Conservation (phyloP, 208 protist genomes). For the Strigomonas galati region DNA sequence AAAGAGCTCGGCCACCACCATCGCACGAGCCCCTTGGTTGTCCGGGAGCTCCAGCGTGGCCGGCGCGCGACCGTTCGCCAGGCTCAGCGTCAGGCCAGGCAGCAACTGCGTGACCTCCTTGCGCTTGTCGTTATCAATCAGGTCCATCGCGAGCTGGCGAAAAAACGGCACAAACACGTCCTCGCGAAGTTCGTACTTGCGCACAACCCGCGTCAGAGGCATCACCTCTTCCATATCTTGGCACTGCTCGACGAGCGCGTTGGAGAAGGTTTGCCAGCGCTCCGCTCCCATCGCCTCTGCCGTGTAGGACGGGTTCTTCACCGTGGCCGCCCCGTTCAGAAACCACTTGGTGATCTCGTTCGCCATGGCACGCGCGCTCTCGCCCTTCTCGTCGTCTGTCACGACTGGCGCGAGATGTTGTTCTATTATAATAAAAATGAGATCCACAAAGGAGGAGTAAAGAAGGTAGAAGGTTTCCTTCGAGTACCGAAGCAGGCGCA, state of each 20-base stretch:
- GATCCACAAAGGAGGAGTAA: conserved; percentile 76
- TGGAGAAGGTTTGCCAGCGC: conserved; percentile 11
- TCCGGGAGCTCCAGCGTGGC: conserved; percentile 48
- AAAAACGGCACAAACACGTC: conserved; percentile 67
- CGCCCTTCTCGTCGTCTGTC: neutral
- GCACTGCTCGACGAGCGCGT: conserved; percentile 40
- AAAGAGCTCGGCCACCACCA: conserved; percentile 58
- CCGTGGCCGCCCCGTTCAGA: conserved; percentile 46
- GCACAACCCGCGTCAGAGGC: conserved; percentile 53
- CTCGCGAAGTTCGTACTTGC: conserved; percentile 44
- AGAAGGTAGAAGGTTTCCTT: conserved; percentile 57
- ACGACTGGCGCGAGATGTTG: conserved; percentile 39
- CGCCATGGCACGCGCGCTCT: conserved; percentile 9
- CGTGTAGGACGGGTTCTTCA: conserved; percentile 45
- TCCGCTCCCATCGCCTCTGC: conserved; percentile 55
- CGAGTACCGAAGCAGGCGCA: conserved; percentile 49
- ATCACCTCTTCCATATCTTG: conserved; percentile 54
- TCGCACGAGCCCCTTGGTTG: conserved; percentile 41
- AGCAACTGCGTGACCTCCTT: conserved; percentile 43
- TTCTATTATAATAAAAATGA: conserved; percentile 44
- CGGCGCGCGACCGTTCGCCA: conserved; percentile 77
- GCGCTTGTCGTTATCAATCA: conserved; percentile 50
- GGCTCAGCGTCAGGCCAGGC: conserved; percentile 64
- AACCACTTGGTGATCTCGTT: conserved; percentile 66
- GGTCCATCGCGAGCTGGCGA: conserved; percentile 70